These are phyloP conservation scores for Capsella rubella DNA, from an alignment of 441 rosid species.

Conservation along the genomic window DNA sequence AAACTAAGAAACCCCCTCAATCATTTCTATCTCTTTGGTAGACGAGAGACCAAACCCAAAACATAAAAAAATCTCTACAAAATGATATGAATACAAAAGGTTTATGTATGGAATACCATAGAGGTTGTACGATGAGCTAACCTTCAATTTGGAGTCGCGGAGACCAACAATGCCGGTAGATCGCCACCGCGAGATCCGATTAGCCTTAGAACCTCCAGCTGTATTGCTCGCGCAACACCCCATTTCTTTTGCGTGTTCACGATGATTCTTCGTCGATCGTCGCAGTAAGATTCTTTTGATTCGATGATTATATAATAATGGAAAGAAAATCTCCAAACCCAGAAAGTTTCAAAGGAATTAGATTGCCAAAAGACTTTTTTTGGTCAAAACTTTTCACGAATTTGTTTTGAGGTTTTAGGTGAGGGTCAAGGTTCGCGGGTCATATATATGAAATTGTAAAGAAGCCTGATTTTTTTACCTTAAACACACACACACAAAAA, in stretches of 20 bases:
- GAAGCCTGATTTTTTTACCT: background rate
- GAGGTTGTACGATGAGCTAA: constrained; percentile 6
- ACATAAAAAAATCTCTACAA: background rate
- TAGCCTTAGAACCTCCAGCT: constrained; percentile 76
- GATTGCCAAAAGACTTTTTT: constrained; percentile 22
- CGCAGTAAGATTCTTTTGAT: background rate
- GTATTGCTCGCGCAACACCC: constrained; percentile 80
- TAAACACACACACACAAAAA: no score
- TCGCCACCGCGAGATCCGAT: constrained; percentile 81
- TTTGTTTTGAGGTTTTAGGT: constrained; percentile 41
- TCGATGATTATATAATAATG: background rate
- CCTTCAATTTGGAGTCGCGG: constrained; percentile 94
- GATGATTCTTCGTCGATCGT: constrained; percentile 29
- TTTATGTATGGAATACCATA: background rate
- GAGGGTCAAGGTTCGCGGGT: constrained; percentile 40
- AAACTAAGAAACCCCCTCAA: background rate
- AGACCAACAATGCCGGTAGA: constrained; percentile 92
- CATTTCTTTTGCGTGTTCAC: constrained; percentile 47
- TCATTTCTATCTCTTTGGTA: constrained; percentile 19
- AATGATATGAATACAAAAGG: background rate
- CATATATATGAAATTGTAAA: background rate
- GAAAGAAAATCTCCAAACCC: constrained; percentile 5
- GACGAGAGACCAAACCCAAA: constrained; percentile 23
- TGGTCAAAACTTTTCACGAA: background rate
- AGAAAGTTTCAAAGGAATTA: constrained; percentile 36